Base-by-base conservation (phyloP, 148 eudicot genomes). In the Rhododendron ovatum region DNA sequence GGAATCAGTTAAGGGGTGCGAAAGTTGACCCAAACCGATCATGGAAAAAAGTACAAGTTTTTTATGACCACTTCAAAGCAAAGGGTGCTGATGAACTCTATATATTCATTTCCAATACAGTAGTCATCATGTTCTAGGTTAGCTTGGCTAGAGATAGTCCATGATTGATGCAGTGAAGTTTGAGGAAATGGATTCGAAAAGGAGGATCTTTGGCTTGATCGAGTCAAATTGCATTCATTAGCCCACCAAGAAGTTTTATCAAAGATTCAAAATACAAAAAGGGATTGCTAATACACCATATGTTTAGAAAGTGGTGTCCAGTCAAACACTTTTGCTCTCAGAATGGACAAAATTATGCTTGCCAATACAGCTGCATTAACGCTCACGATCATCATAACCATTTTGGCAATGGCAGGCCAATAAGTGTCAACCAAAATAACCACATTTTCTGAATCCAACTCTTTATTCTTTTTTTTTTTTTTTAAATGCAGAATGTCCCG, bases 1-100 rank as follows among this genome's bases (percentile, higher is more conserved):
- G 1, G 3, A 10, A 50, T 50, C 0, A 50, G 15, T 50, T 12
- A 0, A 2, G 0, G 0, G 0, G 14, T 50, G 53, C 3, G 3
- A 50, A 50, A 50, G 14, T 3, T 50, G 14, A 9, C 53, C 13
- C 2, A 2, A 11, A 48, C 53, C 14, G 7, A 7, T 50, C 7
- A 50, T 50, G 7, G 13, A 50, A 50, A 50, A 50, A 50, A 50
- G 11, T 2, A 50, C 12, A 50, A 11, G 0, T 2, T 13, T 53
- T 14, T 15, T 53, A 2, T 15, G 57, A 13, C 5, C 57, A 53
- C 57, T 53, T 53, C 18, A 13, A 53, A 15, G 57, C 57, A 53
- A 13, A 15, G 57, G 57, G 57, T 53, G 59, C 20, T 3, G 59
- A 53, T 14, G 5, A 53, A 53, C 59, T 17, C 59, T 12, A 9